Evolutionary conservation across 495 filamentous ascomycete species (phyloP).

Genomic region (Penicillium flavigenum): DNA sequence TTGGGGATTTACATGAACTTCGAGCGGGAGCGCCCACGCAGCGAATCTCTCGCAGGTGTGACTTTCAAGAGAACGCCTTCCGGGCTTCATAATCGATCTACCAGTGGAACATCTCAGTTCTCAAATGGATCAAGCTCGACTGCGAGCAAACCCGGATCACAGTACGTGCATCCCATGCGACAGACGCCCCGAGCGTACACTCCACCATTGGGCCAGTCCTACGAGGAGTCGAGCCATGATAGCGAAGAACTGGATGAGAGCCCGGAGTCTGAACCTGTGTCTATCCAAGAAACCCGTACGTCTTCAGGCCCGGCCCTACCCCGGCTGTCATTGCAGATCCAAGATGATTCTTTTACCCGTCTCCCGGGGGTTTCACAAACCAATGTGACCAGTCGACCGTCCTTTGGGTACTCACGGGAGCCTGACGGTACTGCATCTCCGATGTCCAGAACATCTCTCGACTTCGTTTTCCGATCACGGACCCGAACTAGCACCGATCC

Average conservation of each 20-base stretch:
- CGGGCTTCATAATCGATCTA: constrained; percentile 53
- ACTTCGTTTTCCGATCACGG: constrained; percentile 54
- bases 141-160: constrained; percentile 47
- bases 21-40: constrained; percentile 38
- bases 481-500: constrained; percentile 50
- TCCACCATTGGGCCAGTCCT: constrained; percentile 53
- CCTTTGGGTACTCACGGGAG: constrained; percentile 50
- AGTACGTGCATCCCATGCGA: constrained; percentile 60
- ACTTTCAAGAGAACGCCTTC: constrained; percentile 34
- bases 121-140: constrained; percentile 50
- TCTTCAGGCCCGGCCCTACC: constrained; percentile 35
- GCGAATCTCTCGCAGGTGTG: constrained; percentile 29
- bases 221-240: constrained; percentile 47
- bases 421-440: constrained; percentile 49
- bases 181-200: constrained; percentile 58
- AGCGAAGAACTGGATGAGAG: constrained; percentile 46
- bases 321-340: constrained; percentile 46
- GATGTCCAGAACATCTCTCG: constrained; percentile 55
- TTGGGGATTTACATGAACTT: constrained; percentile 54
- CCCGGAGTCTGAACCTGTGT: constrained; percentile 26
- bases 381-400: constrained; percentile 51
- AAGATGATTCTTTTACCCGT: constrained; percentile 48
- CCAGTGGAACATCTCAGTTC: constrained; percentile 56
- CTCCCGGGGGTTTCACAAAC: constrained; percentile 53
- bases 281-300: constrained; percentile 25